Base-by-base conservation (phyloP, 208 protist genomes). In the Lotmaria passim region DNA sequence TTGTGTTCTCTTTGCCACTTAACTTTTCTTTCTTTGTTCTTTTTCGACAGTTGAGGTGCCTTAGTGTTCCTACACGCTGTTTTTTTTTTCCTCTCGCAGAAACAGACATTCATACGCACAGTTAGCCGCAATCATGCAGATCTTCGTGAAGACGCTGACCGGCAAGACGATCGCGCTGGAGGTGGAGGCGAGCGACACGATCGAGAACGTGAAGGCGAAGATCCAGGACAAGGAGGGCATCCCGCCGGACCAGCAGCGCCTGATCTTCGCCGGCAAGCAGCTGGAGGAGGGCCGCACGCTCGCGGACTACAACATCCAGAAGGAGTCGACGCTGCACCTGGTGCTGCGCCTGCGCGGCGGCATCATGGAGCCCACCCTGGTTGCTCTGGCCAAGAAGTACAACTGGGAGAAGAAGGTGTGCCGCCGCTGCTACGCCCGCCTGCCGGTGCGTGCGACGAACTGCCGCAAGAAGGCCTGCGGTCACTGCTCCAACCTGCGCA, bases 391-490 rank as follows among this genome's bases (percentile, higher is more conserved):
- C 47, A 76, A 93, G 68, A 99, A 99, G 89, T 98, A 94, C 93
- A 99, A 99, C 95, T 98, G 92, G 75, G 98, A 99, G 66, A 99
- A 99, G 93, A 95, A 98, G 83, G 95, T 99, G 65, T 99, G 98
- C 97, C 88, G 98, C 69, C 73, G 73, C 46, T 80, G 69, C 69
- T 80, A 75, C 70, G 98, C 98, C 62, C 94, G 99, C 77, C 96
- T 99, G 38, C 98, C 97, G 61, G 86, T 96, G 39, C 97, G 98
- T 67, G 98, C 98, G 44, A 94, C 81, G 38, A 99, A 99, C 94
- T 99, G 99, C 97, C 89, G 99, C 78, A 99, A 99, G 95, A 99
- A 99, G 95, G 99, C 98, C 83, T 99, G 99, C 83, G 98, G 99
- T 61, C 98, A 99, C 95, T 97, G 86, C 87, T 99, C 91, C 81